Evolutionary conservation across 208 protist genomes (phyloP).

Genomic region (Leishmania tarentolae): DNA sequence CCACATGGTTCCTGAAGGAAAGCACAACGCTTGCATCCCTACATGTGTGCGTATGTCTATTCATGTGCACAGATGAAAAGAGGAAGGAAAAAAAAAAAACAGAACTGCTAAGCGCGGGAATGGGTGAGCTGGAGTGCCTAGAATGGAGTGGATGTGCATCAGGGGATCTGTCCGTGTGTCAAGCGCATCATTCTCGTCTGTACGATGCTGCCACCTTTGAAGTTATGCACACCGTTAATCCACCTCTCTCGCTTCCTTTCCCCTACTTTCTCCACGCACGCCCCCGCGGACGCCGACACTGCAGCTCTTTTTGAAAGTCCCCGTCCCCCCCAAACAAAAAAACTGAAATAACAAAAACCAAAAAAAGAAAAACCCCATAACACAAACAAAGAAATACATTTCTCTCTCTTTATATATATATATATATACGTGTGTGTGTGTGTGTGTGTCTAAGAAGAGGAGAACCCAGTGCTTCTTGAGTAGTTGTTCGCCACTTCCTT

Average conservation of each 20-base stretch:
- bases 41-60: not conserved
- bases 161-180: not conserved
- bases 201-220: not conserved
- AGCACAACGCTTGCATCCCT: not conserved
- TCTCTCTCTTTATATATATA: slow-evolving; percentile 13
- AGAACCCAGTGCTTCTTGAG: slow-evolving; percentile 4
- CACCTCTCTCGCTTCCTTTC: not conserved
- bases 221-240: not conserved
- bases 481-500: not conserved
- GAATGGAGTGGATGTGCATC: not conserved
- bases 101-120: not conserved
- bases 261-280: not conserved
- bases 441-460: too few relatives aligned
- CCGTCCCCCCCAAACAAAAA: slow-evolving; percentile 35
- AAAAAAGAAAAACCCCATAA: slow-evolving; percentile 42
- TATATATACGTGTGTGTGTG: slow-evolving; percentile 3
- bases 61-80: not conserved
- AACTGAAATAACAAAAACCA: slow-evolving; percentile 50
- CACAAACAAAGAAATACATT: slow-evolving; percentile 39
- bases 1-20: not conserved
- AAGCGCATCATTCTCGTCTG: not conserved
- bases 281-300: not conserved
- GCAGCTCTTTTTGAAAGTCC: slow-evolving; percentile 39
- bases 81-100: too few relatives aligned
- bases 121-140: not conserved